Evolutionary conservation across 2,329 filamentous ascomycete species (phyloP), one percentile per base, ranked within the genome.

Genomic region (Xylogone sp.): DNA sequence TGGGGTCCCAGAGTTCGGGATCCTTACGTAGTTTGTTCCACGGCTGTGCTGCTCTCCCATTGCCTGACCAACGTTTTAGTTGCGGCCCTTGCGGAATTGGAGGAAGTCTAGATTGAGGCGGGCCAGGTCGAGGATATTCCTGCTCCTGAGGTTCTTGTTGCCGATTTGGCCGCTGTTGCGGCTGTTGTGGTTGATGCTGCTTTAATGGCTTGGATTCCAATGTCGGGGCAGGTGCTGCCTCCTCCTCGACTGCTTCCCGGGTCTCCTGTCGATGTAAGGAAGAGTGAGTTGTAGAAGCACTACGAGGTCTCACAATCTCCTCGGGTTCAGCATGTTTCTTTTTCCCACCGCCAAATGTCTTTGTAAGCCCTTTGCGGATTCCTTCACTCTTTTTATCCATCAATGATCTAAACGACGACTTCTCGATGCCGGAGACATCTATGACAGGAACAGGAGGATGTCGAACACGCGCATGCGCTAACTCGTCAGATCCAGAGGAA

Each of bases 1-100:
- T 79, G 0, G 75, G 75, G 57, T 83, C 78, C 81, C 81, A 84
- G 2, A 84, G 65, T 57, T 83, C 81, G 1, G 79, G 78, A 46
- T 84, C 81, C 60, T 82, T 81, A 9, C 76, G 71, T 2, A 82
- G 68, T 60, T 81, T 81, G 58, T 79, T 81, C 79, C 79, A 82
- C 24, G 73, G 68, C 47, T 77, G 72, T 0, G 75, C 70, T 0
- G 75, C 71, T 13, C 73, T 67, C 1, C 78, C 77, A 2, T 66
- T 70, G 0, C 79, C 79, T 12, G 76, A 67, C 78, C 78, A 83
- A 12, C 77, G 75, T 59, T 75, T 79, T 52, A 81, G 74, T 2
- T 71, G 68, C 0, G 75, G 71, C 16, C 65, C 57, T 44, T 9
- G 55, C 0, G 75, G 75, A 2, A 76, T 62, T 0, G 73, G 67